Conservation (phyloP, 352 stramenopile genomes). For the Phytophthora cryptogea region DNA sequence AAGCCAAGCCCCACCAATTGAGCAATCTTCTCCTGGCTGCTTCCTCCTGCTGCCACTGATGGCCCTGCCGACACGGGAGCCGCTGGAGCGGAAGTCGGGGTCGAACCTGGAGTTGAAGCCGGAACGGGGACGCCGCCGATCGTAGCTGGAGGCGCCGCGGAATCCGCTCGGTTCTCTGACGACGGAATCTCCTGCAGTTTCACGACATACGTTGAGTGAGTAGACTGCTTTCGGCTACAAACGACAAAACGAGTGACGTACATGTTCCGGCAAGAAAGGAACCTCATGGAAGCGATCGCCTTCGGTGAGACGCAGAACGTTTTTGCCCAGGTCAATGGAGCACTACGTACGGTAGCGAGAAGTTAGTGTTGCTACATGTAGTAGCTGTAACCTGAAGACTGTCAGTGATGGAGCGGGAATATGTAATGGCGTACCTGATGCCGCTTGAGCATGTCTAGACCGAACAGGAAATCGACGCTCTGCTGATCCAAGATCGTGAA, state of each 20-base stretch:
- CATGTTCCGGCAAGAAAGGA: conserved; percentile 85
- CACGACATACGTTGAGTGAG: conserved; percentile 1
- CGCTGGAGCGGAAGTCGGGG: conserved; percentile 12
- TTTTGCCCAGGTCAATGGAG: conserved; percentile 95
- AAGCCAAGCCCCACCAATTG: conserved; percentile 74
- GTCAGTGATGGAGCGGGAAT: not conserved
- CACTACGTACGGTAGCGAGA: conserved; percentile 68
- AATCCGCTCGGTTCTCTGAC: conserved; percentile 49
- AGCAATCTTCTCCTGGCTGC: conserved; percentile 59
- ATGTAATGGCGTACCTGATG: conserved; percentile 74
- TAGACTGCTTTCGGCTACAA: not conserved
- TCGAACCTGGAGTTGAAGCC: conserved; percentile 27
- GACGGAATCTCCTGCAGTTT: conserved; percentile 69
- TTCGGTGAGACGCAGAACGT: conserved; percentile 87
- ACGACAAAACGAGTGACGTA: conserved; percentile 32
- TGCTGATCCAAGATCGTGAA: conserved; percentile 94
- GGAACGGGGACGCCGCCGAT: conserved; percentile 35
- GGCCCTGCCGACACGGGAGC: conserved; percentile 20
- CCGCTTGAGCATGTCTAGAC: conserved; percentile 98
- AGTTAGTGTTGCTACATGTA: conserved; percentile 3
- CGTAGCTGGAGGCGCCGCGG: conserved; percentile 25
- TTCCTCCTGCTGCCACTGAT: conserved; percentile 26
- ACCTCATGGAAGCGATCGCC: conserved; percentile 73
- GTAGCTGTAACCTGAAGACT: not conserved
- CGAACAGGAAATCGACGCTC: conserved; percentile 98